Percentiles rank a stretch among this genome's conserved stretches.
Evolutionary conservation across 306 rosid genomes (phyloP).

Genomic region (Oemleria cerasiformis): DNA sequence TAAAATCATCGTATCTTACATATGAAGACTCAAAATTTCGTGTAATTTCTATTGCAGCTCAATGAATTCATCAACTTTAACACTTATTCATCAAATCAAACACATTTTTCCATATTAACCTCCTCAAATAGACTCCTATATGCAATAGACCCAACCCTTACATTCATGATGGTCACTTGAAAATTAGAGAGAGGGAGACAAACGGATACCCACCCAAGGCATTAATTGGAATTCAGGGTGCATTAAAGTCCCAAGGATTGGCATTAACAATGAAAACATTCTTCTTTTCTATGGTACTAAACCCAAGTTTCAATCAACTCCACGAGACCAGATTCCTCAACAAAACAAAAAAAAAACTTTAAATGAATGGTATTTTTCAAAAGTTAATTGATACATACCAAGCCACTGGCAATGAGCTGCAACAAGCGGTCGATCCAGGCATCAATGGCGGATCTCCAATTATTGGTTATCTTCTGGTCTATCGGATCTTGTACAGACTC

Average conservation of each 20-base stretch:
- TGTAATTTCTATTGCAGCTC: not conserved
- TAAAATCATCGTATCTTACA: not conserved
- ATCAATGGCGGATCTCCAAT: slow-evolving; percentile 67
- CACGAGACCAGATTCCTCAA: not conserved
- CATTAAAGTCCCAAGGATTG: not conserved
- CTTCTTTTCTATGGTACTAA: not conserved
- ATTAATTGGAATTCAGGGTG: not conserved
- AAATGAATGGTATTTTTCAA: not conserved
- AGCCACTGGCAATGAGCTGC: slow-evolving; percentile 37
- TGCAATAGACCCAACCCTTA: not conserved
- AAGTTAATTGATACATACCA: slow-evolving; percentile 37
- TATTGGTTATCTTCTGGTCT: slow-evolving; percentile 33
- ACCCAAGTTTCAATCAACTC: not conserved
- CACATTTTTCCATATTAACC: not conserved
- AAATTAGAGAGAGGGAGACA: not conserved
- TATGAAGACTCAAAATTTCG: not conserved
- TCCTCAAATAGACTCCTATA: not conserved
- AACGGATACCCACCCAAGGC: too few species aligned
- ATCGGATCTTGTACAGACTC: slow-evolving; percentile 36
- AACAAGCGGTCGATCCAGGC: slow-evolving; percentile 65
- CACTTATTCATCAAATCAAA: not conserved
- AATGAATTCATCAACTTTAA: not conserved
- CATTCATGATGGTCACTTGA: not conserved
- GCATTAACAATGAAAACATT: not conserved
- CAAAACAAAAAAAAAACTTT: not conserved